A percentile compares a stretch with the other conserved stretches of the same genome.
Conservation (phyloP, 306 rosid genomes). For the Begonia loranthoides region DNA sequence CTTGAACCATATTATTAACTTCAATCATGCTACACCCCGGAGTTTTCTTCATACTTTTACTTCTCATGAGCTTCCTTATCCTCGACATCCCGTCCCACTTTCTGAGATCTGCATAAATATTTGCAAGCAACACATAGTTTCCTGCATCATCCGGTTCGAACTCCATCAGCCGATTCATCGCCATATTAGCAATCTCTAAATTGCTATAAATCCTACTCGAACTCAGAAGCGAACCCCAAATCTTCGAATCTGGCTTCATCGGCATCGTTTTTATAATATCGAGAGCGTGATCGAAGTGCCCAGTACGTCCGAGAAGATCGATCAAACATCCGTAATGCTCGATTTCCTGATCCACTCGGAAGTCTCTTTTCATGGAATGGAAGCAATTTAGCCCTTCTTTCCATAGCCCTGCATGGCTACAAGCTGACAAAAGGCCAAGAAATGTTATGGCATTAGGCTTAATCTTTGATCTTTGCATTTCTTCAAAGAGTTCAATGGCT, state of each 20-base stretch:
- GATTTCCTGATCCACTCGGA: conserved; percentile 30
- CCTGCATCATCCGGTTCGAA: conserved; percentile 79
- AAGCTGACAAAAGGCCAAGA: conserved; percentile 59
- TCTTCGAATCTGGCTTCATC: conserved; percentile 52
- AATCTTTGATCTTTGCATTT: conserved; percentile 30
- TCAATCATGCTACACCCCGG: conserved; percentile 68
- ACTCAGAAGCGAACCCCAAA: conserved; percentile 75
- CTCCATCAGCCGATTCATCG: conserved; percentile 45
- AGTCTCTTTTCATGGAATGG: conserved; percentile 33
- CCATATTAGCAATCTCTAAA: conserved; percentile 45
- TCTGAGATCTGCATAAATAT: conserved; percentile 60
- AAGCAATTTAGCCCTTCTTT: conserved; percentile 50
- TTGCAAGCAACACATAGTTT: conserved; percentile 67
- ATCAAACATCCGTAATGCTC: conserved; percentile 78
- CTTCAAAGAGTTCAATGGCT: conserved; percentile 50
- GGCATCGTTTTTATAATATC: conserved; percentile 47
- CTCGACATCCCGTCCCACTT: conserved; percentile 58
- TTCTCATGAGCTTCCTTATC: conserved; percentile 47
- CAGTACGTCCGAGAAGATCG: conserved; percentile 71
- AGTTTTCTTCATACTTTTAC: conserved; percentile 47
- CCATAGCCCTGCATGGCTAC: conserved; percentile 62
- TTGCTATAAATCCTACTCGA: conserved; percentile 57
- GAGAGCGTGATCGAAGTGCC: conserved; percentile 52
- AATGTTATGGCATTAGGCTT: conserved; percentile 63
- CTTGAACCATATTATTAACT: conserved; percentile 43